Percentiles rank a stretch among this genome's conserved stretches.
phyloP scores from a whole-genome alignment of 2,329 filamentous ascomycete genomes.

The Oidium heveae region DNA sequence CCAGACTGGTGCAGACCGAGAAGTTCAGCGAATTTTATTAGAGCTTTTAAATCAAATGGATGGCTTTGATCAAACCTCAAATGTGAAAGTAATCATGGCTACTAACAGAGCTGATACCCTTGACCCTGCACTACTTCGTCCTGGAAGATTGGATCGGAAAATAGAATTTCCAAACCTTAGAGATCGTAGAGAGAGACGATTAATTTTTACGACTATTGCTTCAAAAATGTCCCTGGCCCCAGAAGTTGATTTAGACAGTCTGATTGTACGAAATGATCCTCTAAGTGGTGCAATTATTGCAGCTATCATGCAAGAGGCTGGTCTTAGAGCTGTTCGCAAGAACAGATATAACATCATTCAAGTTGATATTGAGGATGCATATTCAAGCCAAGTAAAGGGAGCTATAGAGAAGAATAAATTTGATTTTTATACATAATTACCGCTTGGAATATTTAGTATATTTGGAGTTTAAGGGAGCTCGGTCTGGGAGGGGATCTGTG shows the following conservation, averaged over 20 bases:
- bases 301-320: constrained; percentile 97
- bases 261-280: constrained; percentile 93
- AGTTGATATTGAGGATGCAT: constrained; percentile 85
- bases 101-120: constrained; percentile 96
- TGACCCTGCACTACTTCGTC: constrained; percentile 85
- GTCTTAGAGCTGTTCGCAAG: constrained; percentile 79
- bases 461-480: neutral
- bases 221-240: constrained; percentile 91
- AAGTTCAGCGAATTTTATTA: constrained; percentile 93
- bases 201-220: constrained; percentile 96
- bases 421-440: constrained; percentile 66
- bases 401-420: constrained; percentile 42
- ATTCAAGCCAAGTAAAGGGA: constrained; percentile 88
- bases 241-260: constrained; percentile 83
- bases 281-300: constrained; percentile 88
- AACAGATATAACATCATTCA: constrained; percentile 99
- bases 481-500: too few relatives aligned
- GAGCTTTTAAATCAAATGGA: constrained; percentile 99
- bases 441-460: neutral
- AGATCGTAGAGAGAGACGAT: constrained; percentile 76
- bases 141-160: constrained; percentile 87
- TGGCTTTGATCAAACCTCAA: constrained; percentile 94
- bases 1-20: constrained; percentile 89
- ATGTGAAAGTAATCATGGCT: constrained; percentile 99
- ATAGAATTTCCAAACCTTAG: constrained; percentile 95